Base-by-base conservation (phyloP, 2,329 filamentous ascomycete genomes). In the Boeremia exigua region DNA sequence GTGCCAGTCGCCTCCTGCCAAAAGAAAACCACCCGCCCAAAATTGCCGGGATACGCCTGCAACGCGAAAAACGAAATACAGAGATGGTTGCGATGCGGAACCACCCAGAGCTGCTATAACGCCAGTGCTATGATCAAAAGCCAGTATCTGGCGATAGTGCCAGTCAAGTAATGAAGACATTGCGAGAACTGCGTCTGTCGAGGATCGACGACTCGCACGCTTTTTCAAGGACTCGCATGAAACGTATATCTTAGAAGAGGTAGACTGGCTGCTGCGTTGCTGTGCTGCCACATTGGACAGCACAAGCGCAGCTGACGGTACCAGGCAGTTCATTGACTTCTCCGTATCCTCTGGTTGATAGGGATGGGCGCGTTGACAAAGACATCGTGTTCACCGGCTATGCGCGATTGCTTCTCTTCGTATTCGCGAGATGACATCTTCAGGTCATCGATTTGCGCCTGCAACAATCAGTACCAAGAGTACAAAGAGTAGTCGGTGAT, bases 401-500 rank as follows among this genome's bases (percentile, higher is more conserved):
- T 66, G 38, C 71, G 72, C 7, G 76, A 76, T 58, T 77, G 75
- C 54, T 74, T 74, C 53, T 77, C 72, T 57, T 78, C 76, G 62
- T 77, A 78, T 27, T 76, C 73, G 37, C 59, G 66, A 4, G 76
- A 78, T 0, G 74, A 73, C 29, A 70, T 52, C 56, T 77, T 77
- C 46, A 78, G 57, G 53, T 78, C 76, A 25, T 78, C 69, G 58
- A 78, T 77, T 69, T 78, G 76, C 15, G 74, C 75, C 76, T 78
- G 39, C 11, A 14, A 7, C 15, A 8, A 34, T 72, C 51, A 70
- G 66, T 23, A n/a, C 14, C 40, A 48, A 43, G 19, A 6, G 6
- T 10, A 8, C 19, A 6, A 6, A 10, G 15, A 3, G 2, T 42
- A 14, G 23, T 14, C 19, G 40, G 5, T 36, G 10, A 10, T 14